Evolutionary conservation across 2,329 filamentous ascomycete genomes (phyloP), one percentile per base, ranked within the genome.

Genomic region (Fusarium armeniacum): DNA sequence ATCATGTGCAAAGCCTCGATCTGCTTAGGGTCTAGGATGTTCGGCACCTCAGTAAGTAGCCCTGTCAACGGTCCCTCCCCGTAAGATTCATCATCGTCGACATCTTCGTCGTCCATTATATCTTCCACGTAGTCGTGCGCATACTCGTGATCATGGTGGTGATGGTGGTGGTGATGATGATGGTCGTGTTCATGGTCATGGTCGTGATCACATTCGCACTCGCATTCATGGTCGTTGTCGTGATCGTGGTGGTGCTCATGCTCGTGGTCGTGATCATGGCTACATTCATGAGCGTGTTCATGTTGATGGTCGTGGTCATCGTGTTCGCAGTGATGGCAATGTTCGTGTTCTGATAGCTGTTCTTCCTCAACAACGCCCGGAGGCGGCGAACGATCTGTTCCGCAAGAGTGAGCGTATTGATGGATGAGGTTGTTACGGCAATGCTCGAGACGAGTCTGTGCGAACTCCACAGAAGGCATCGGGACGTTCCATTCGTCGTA

Each of bases 1-100:
- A 98, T 97, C 94, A 98, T 97, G 58, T 97, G 95, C 55, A 98
- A 83, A 8, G 96, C 94, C 79, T 98, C 95, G 56, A 98, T 98
- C 80, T 98, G 95, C 58, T 94, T 94, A 0, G 95, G 95, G 44
- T 97, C 94, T 32, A 98, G 85, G 38, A 98, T 97, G 71, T 98
- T 92, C 32, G 95, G 95, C 15, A 98, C 93, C 78, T 98, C 95
- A 0, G 95, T 98, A 58, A 98, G 83, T 16, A 98, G 83, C 15
- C 95, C 95, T 20, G 93, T 91, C 76, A 93, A 86, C 24, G 93
- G 91, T 5, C 93, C 92, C 70, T 94, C 90, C 18, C 87, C 90
- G 71, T 92, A 92, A n/a, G 91, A 92, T 69, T 93, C 91, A 74
- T 94, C 91, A 65, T 94, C 92, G 57, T 90, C 88, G 16, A 86